Evolutionary conservation across 2,329 filamentous ascomycete species (phyloP), one percentile per base, ranked within the genome.

Genomic region (Stachybotrys chartarum): DNA sequence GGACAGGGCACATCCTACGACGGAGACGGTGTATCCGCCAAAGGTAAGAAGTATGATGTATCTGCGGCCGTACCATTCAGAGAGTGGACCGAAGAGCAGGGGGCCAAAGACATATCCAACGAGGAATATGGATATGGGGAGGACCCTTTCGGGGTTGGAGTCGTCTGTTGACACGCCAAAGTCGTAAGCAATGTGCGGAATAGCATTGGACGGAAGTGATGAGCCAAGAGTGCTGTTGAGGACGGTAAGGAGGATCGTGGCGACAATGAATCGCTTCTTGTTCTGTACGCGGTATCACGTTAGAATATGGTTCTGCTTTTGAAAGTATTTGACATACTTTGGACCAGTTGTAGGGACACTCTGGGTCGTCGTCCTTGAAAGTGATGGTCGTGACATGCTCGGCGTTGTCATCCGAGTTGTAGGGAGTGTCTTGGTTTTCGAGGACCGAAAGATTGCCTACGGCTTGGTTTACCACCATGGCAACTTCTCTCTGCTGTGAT

Each of bases 31-130:
- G 50, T 51, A 51, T 7, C 30, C 50, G 14, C 16, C 50, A 39
- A 51, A 51, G 30, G 50, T 32, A 12, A 24, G 30, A 16, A 35
- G 31, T 16, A 51, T 35, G n/a, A 42, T 11, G n/a, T 42, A 35
- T 18, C 32, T 7, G 14, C 50, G 50, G 3, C 50, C 50, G 18
- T 51, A 51, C 10, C 12, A n/a, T 24, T 51, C 50, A 12, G 50
- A 51, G 12, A 51, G 31, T n/a, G 50, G 50, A n/a, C 30, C 50
- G 18, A 51, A 51, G 3, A 51, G 30, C 31, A 51, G 31, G 11
- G 50, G 50, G 17, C 50, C 50, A 31, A 51, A 51, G n/a, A 51
- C 18, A 51, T 39, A 51, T 12, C 50, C 50, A 18, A 51, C 31
- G 12, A 51, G 31, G 31, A 39, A 51, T 11, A 51, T 32, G 3